phyloP scores from a whole-genome alignment of 1,284 basidiomycete genomes.

The Irpex lacteus region DNA sequence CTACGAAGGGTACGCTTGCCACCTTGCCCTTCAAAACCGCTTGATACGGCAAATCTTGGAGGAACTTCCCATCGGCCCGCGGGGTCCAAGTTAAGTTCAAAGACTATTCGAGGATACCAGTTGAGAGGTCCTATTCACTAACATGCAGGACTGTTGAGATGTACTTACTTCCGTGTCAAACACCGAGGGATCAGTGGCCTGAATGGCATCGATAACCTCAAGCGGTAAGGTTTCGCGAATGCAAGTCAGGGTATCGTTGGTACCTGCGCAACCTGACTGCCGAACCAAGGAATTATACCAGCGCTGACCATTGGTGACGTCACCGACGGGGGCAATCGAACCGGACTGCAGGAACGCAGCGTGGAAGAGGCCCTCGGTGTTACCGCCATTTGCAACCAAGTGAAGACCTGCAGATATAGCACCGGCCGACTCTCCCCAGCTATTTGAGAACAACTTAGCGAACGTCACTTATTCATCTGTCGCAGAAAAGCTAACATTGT shows the following conservation, averaged over 20 bases:
- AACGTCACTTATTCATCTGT: background rate
- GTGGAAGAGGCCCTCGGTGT: conserved; percentile 33
- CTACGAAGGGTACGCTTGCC: conserved; percentile 27
- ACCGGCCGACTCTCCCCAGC: background rate
- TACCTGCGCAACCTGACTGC: conserved; percentile 25
- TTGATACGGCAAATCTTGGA: conserved; percentile 22
- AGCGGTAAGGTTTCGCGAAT: conserved; percentile 34
- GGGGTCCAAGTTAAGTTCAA: conserved; percentile 25
- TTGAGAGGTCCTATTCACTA: background rate
- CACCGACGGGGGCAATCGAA: conserved; percentile 23
- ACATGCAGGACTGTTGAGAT: background rate
- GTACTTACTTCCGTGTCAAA: background rate
- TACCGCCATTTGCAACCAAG: conserved; percentile 31
- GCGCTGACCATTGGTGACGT: conserved; percentile 29
- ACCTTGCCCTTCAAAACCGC: conserved; percentile 22
- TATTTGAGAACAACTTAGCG: background rate
- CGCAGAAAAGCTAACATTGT: conserved; percentile 22
- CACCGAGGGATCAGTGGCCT: background rate
- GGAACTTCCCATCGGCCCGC: conserved; percentile 28
- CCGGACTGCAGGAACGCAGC: conserved; percentile 38
- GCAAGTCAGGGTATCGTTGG: conserved; percentile 38
- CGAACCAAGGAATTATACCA: conserved; percentile 37
- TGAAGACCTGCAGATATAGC: conserved; percentile 27
- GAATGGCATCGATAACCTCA: conserved; percentile 5
- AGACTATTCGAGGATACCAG: background rate